Evolutionary conservation across 345 rosid genomes (phyloP).

Genomic region (Arabidopsis thaliana): DNA sequence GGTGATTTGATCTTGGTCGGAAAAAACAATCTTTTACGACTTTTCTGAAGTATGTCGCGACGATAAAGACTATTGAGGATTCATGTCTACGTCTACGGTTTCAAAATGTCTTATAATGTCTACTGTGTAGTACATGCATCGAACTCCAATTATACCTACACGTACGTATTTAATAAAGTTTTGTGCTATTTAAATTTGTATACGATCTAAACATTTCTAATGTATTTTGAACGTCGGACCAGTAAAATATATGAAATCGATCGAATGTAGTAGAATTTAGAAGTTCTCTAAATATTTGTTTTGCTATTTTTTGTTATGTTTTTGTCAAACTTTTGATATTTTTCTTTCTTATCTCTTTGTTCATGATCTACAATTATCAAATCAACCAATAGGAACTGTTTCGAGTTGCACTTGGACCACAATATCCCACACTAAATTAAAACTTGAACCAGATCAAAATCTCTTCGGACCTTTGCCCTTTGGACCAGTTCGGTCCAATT

Average conservation of each 20-base stretch:
- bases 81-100: constrained; percentile 17
- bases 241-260: neutral
- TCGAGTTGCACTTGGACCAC: constrained; percentile 30
- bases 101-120: neutral
- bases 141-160: constrained; percentile 3
- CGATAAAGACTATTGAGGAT: constrained; percentile 11
- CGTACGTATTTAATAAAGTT: neutral
- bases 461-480: neutral
- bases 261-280: neutral
- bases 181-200: neutral
- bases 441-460: neutral
- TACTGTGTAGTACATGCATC: constrained; percentile 19
- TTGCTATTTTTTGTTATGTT: neutral
- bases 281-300: neutral
- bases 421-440: neutral
- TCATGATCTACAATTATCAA: constrained; percentile 5
- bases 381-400: constrained; percentile 8
- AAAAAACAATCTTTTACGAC: neutral
- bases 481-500: constrained; percentile 35
- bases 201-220: neutral
- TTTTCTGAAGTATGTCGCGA: constrained; percentile 23
- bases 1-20: constrained; percentile 23
- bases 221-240: constrained; percentile 16
- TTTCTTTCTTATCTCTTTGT: neutral
- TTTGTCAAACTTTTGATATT: neutral